A percentile compares a stretch with the other conserved stretches of the same genome.
Evolutionary conservation across 805 yeast genomes (phyloP).

Genomic region (Ogataea angusta): DNA sequence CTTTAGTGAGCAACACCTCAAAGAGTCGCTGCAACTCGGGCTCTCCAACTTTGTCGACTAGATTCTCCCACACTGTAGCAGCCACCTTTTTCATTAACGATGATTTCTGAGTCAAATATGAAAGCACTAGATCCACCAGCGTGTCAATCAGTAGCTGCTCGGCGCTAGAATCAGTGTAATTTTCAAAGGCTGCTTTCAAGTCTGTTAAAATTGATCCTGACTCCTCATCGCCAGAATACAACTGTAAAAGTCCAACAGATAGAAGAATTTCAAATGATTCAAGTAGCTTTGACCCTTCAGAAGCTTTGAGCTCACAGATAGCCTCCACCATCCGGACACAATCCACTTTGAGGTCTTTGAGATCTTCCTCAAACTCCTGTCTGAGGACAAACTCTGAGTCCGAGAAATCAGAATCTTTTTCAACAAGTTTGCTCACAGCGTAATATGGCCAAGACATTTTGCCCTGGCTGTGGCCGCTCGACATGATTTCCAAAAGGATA

Average conservation of each 20-base stretch:
- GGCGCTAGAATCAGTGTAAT: slow-evolving; percentile 39
- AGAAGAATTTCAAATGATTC: slow-evolving; percentile 68
- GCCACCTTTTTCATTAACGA: slow-evolving; percentile 56
- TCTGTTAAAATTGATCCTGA: slow-evolving; percentile 74
- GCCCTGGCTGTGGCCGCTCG: slow-evolving; percentile 20
- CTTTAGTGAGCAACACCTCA: slow-evolving; percentile 61
- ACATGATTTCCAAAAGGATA: slow-evolving; percentile 43
- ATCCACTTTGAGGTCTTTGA: slow-evolving; percentile 44
- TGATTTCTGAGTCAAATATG: slow-evolving; percentile 55
- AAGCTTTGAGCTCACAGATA: slow-evolving; percentile 36
- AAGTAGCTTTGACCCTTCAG: slow-evolving; percentile 29
- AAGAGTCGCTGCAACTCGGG: slow-evolving; percentile 47
- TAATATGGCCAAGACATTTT: slow-evolving; percentile 61
- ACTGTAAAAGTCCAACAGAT: slow-evolving; percentile 72
- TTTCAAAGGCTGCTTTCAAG: slow-evolving; percentile 56
- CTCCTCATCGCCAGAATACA: slow-evolving; percentile 75
- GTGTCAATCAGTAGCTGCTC: slow-evolving; percentile 37
- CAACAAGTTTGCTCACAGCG: slow-evolving; percentile 36
- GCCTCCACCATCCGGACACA: slow-evolving; percentile 47
- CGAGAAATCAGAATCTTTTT: slow-evolving; percentile 11
- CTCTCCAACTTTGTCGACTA: slow-evolving; percentile 43
- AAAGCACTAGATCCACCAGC: slow-evolving; percentile 50
- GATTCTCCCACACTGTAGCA: slow-evolving; percentile 45
- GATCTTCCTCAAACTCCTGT: slow-evolving; percentile 54
- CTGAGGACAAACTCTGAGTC: slow-evolving; percentile 20